phyloP scores from a whole-genome alignment of 2,329 filamentous ascomycete genomes.

The Scorias spongiosa region DNA sequence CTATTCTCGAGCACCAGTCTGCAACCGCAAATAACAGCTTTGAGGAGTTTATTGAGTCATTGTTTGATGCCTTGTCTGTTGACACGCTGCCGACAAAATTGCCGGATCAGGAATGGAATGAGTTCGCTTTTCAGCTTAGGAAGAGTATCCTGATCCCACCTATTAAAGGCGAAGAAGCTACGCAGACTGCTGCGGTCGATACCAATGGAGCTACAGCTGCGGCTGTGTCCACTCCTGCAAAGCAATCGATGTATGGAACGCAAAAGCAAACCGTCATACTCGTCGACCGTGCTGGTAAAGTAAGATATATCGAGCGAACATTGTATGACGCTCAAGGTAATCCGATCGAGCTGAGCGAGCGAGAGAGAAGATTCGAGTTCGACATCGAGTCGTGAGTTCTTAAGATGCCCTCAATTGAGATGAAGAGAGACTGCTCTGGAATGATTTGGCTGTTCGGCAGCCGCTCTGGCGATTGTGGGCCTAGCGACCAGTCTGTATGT shows the following conservation, averaged over 20 bases:
- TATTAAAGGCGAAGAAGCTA: conserved; percentile 32
- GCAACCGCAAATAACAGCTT: conserved; percentile 26
- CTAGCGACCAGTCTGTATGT: no score
- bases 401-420: no score
- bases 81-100: conserved; percentile 40
- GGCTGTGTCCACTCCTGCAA: conserved; percentile 18
- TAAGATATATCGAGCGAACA: conserved; percentile 48
- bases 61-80: conserved; percentile 37
- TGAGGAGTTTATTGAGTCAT: conserved; percentile 34
- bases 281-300: conserved; percentile 37
- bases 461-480: no score
- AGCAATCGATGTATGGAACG: conserved; percentile 43
- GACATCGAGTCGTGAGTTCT: conserved; percentile 20
- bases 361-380: conserved; percentile 34
- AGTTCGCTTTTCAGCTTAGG: conserved; percentile 40
- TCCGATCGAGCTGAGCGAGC: conserved; percentile 29
- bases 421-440: no score
- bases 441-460: no score
- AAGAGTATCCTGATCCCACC: conserved; percentile 47
- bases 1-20: conserved; percentile 30
- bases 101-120: conserved; percentile 35
- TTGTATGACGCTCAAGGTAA: conserved; percentile 39
- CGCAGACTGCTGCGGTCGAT: conserved; percentile 25
- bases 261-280: conserved; percentile 49
- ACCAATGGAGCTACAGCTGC: conserved; percentile 5